Base-by-base conservation (phyloP, 495 filamentous ascomycete genomes). In the Tuber borchii region DNA sequence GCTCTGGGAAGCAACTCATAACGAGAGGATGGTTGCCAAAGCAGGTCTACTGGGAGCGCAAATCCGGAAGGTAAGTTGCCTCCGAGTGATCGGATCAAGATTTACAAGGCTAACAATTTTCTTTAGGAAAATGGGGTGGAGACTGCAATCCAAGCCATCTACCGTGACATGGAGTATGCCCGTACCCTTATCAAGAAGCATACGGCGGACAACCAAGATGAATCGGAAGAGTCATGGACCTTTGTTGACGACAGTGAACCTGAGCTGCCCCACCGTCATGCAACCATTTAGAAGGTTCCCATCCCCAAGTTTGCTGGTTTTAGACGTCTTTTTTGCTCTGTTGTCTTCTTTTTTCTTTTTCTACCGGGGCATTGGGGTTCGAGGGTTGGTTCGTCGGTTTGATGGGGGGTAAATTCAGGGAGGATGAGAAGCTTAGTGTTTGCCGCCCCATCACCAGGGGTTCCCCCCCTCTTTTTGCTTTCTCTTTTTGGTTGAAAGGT, bases 141-240 rank as follows among this genome's bases (percentile, higher is more conserved):
- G 20, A 91, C 87, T 22, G 95, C 96, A 16, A 93, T 99, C 77
- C 93, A 98, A 82, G 90, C 90, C 73, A 93, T 99, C 73, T 99
- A 97, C 83, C 91, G 95, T 16, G 95, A 98, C 83, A 87, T 99
- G 61, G 95, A 98, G 82, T 97, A 98, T 76, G 96, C 95, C n/a
- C 92, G 90, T 83, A 91, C 91, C 31, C 86, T 97, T 72, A 91
- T 97, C 84, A 92, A 91, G 83, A 82, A 85, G 70, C 78, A 79
- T 31, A 86, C 87, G 74, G 73, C 83, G 44, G 86, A 86, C 75
- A 87, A 86, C 83, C 85, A 86, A 71, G 85, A 87, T 70, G 88
- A 91, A 78, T 88, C 88, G 71, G 89, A 89, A 75, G 89, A 91
- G 82, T 89, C 86, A 71, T 93, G 92, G 91, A 93, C 92, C 4